Evolutionary conservation across 1,284 basidiomycete genomes (phyloP).

Genomic region (Bondarzewia mesenterica): DNA sequence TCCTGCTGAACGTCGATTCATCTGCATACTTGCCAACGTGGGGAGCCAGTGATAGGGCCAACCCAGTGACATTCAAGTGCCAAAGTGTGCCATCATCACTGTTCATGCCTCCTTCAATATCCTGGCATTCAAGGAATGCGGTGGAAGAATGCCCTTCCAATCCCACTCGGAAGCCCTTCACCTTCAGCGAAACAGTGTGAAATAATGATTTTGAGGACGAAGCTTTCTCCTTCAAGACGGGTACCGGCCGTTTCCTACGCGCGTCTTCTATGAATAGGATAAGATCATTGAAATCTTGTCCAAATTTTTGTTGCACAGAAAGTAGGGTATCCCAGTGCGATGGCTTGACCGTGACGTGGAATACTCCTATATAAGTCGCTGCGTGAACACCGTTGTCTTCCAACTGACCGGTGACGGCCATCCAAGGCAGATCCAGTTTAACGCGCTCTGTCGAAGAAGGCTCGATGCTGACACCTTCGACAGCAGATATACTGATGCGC

Average conservation of each 20-base stretch:
- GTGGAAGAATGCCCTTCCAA: constrained; percentile 65
- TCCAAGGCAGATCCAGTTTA: constrained; percentile 55
- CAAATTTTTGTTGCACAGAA: constrained; percentile 77
- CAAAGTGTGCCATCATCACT: constrained; percentile 41
- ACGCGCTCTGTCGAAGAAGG: constrained; percentile 25
- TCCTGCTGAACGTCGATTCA: constrained; percentile 40
- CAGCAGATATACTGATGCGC: constrained; percentile 50
- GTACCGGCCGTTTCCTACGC: constrained; percentile 29
- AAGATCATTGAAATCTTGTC: constrained; percentile 78
- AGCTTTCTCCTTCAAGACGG: constrained; percentile 13
- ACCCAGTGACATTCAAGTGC: constrained; percentile 59
- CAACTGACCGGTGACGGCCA: constrained; percentile 52
- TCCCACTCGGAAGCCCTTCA: constrained; percentile 73
- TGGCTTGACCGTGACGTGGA: constrained; percentile 68
- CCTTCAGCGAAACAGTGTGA: constrained; percentile 43
- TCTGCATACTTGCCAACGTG: constrained; percentile 28
- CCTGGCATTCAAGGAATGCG: constrained; percentile 65
- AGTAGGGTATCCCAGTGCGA: constrained; percentile 75
- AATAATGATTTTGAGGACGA: constrained; percentile 24
- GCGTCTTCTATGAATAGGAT: constrained; percentile 56
- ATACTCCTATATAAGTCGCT: constrained; percentile 54
- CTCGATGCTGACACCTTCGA: not conserved
- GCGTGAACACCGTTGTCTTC: constrained; percentile 41
- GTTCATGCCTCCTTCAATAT: constrained; percentile 53
- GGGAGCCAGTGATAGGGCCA: constrained; percentile 70